These are phyloP conservation scores for Amanita muscaria DNA, from an alignment of 768 basidiomycete genomes.

Conservation along the genomic window DNA sequence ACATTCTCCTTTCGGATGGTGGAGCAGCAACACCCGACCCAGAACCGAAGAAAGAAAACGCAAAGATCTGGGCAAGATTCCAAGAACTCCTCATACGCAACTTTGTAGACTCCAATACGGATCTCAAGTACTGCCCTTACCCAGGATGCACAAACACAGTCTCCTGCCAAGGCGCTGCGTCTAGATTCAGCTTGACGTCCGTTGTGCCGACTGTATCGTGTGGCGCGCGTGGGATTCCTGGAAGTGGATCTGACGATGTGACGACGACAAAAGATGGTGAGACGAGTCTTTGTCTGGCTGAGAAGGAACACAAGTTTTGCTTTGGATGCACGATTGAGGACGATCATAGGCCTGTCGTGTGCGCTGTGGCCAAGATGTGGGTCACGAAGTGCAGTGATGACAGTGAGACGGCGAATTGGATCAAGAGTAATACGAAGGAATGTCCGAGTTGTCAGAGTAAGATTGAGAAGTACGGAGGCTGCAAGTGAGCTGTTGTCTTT, in stretches of 20 bases:
- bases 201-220: constrained; percentile 89
- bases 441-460: constrained; percentile 93
- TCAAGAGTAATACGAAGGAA: constrained; percentile 99
- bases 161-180: constrained; percentile 74
- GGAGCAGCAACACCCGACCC: constrained; percentile 16
- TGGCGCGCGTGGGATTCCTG: constrained; percentile 47
- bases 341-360: constrained; percentile 90
- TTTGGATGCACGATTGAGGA: constrained; percentile 87
- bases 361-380: constrained; percentile 86
- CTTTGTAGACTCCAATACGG: constrained; percentile 77
- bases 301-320: constrained; percentile 75
- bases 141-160: constrained; percentile 91
- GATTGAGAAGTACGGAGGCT: constrained; percentile 99
- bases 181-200: constrained; percentile 61
- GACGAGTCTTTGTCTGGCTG: constrained; percentile 18
- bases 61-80: constrained; percentile 57
- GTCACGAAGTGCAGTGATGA: constrained; percentile 96
- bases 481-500: constrained; percentile 59
- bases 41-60: constrained; percentile 31
- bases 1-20: constrained; percentile 33
- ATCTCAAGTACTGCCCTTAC: constrained; percentile 91
- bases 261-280: constrained; percentile 14
- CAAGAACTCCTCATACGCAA: constrained; percentile 83
- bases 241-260: no score
- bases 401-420: constrained; percentile 98